Evolutionary conservation across 2,329 filamentous ascomycete species (phyloP).

Genomic region (Fusarium albidum): DNA sequence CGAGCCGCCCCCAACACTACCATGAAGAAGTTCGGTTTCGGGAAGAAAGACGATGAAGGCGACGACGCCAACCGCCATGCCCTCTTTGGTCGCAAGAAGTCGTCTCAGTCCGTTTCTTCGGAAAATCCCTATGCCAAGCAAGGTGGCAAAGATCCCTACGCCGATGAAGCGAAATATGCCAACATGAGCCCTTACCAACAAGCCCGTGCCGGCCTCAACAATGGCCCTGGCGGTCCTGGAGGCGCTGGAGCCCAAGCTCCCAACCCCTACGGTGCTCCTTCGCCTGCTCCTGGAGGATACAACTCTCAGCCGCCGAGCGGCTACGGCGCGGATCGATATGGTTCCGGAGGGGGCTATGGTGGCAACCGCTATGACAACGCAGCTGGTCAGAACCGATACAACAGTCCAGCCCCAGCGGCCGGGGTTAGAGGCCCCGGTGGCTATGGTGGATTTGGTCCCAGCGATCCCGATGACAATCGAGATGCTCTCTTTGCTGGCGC

Average conservation of each 20-base stretch:
- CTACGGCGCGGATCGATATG: slow-evolving; percentile 64
- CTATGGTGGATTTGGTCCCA: slow-evolving; percentile 66
- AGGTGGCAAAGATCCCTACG: slow-evolving; percentile 61
- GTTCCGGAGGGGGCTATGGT: slow-evolving; percentile 58
- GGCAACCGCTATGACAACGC: slow-evolving; percentile 61
- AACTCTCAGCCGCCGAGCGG: slow-evolving; percentile 46
- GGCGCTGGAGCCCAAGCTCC: slow-evolving; percentile 38
- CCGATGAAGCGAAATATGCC: slow-evolving; percentile 56
- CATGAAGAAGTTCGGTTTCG: slow-evolving; percentile 70
- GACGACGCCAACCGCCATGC: slow-evolving; percentile 59
- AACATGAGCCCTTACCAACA: slow-evolving; percentile 57
- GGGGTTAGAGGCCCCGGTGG: slow-evolving; percentile 60
- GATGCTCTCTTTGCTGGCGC: slow-evolving; percentile 71
- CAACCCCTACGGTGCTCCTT: slow-evolving; percentile 34
- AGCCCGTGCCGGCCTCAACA: slow-evolving; percentile 48
- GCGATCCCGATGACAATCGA: slow-evolving; percentile 61
- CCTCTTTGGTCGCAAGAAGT: slow-evolving; percentile 64
- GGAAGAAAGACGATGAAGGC: slow-evolving; percentile 61
- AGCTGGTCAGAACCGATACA: slow-evolving; percentile 64
- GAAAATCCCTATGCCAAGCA: slow-evolving; percentile 68
- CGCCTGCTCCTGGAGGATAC: slow-evolving; percentile 30
- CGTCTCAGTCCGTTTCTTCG: slow-evolving; percentile 52
- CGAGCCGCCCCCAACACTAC: slow-evolving; percentile 2
- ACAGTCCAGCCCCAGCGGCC: slow-evolving; percentile 46
- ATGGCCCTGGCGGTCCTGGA: slow-evolving; percentile 48